phyloP scores from a whole-genome alignment of 2,329 filamentous ascomycete species.

The Chrysoporthe deuterocubensis region DNA sequence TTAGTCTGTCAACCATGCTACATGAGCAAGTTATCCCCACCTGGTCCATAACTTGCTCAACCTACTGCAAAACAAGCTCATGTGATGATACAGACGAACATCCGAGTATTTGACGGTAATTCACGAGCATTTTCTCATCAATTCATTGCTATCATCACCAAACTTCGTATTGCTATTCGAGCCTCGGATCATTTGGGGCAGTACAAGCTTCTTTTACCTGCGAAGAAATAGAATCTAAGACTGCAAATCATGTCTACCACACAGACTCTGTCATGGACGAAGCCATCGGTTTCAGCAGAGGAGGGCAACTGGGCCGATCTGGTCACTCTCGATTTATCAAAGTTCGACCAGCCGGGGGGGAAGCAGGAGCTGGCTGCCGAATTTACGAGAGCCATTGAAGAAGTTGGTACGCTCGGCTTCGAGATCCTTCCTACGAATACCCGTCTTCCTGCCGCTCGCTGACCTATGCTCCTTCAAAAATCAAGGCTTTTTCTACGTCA shows the following conservation, averaged over 20 bases:
- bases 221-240: background rate
- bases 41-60: conserved; percentile 14
- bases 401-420: conserved; percentile 12
- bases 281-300: conserved; percentile 2
- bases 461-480: background rate
- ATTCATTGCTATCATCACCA: background rate
- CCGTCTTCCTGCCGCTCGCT: background rate
- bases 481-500: conserved; percentile 58
- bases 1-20: background rate
- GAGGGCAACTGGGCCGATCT: conserved; percentile 19
- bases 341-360: conserved; percentile 24
- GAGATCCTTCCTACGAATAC: too few relatives aligned
- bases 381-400: conserved; percentile 15
- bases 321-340: conserved; percentile 23
- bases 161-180: background rate
- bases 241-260: conserved; percentile 11
- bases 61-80: conserved; percentile 14
- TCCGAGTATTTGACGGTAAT: background rate
- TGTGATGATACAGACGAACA: background rate
- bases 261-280: conserved; percentile 16
- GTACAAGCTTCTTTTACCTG: background rate
- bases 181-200: too few relatives aligned
- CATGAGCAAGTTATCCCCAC: conserved; percentile 19
- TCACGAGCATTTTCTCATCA: background rate
- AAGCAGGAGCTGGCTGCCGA: conserved; percentile 34